Conservation (phyloP, 352 stramenopile species). For the Phytopythium vexans region DNA sequence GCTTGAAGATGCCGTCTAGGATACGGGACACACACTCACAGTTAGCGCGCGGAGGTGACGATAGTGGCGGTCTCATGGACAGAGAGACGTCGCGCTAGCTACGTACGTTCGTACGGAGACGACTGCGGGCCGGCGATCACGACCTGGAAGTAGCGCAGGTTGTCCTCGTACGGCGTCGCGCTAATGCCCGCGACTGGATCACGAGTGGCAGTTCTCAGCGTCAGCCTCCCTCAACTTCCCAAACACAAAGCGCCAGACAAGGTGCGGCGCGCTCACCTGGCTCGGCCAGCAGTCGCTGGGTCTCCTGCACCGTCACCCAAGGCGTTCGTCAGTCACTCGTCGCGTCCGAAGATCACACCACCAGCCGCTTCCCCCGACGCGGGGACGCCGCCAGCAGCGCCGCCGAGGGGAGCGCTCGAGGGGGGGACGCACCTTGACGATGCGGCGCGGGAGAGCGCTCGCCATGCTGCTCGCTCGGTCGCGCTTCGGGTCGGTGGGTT, state of each 20-base stretch:
- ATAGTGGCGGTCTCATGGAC: too few species aligned
- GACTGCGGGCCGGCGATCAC: slow-evolving; percentile 95
- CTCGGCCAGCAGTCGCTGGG: slow-evolving; percentile 93
- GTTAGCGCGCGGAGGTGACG: too few species aligned
- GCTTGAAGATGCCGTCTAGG: slow-evolving; percentile 93
- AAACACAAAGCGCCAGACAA: slow-evolving; percentile 1
- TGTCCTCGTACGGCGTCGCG: slow-evolving; percentile 96
- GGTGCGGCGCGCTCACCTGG: slow-evolving; percentile 47
- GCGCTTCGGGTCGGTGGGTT: too few species aligned
- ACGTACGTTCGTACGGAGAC: slow-evolving; percentile 94
- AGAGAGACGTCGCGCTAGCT: neutral
- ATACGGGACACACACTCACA: neutral
- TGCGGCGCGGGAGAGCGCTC: slow-evolving; percentile 61
- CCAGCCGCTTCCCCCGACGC: neutral
- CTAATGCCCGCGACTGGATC: slow-evolving; percentile 92
- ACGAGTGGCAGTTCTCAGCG: too few species aligned
- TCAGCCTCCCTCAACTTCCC: too few species aligned
- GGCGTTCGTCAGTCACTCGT: too few species aligned
- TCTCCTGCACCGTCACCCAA: slow-evolving; percentile 79
- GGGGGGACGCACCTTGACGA: slow-evolving; percentile 52
- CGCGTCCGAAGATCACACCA: neutral
- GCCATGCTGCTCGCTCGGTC: slow-evolving; percentile 48
- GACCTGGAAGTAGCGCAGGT: slow-evolving; percentile 98
- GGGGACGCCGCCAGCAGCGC: too few species aligned
- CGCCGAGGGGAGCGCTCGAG: neutral